A percentile compares a stretch with the other conserved stretches of the same genome.
Evolutionary conservation across 345 rosid genomes (phyloP).

Genomic region (Brassica rapa): DNA sequence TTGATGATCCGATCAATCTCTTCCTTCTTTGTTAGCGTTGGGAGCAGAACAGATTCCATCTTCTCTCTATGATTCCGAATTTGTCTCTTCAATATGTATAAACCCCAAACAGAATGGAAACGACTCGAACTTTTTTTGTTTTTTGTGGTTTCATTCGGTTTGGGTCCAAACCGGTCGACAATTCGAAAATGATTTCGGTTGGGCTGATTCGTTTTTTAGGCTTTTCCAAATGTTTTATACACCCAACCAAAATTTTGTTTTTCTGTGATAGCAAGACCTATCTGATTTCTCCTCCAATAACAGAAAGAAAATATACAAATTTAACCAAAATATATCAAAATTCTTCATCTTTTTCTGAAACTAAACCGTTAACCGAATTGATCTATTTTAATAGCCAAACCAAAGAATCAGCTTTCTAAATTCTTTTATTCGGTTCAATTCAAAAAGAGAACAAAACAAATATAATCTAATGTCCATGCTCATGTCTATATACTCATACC

Average conservation of each 20-base stretch:
- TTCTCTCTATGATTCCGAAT: not conserved
- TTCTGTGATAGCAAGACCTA: not conserved
- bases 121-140: not conserved
- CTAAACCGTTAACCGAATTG: not conserved
- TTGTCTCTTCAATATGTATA: not conserved
- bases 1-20: slow-evolving; percentile 72
- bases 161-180: not conserved
- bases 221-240: not conserved
- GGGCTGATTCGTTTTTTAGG: not conserved
- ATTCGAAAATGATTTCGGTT: not conserved
- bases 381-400: not conserved
- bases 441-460: too few relatives aligned
- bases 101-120: not conserved
- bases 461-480: not conserved
- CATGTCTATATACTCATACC: not conserved
- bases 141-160: not conserved
- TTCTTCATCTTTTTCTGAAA: not conserved
- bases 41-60: slow-evolving; percentile 58
- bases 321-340: not conserved
- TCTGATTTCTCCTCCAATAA: too few relatives aligned
- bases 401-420: not conserved
- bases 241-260: not conserved
- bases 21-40: slow-evolving; percentile 62
- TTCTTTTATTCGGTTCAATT: not conserved
- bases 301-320: too few relatives aligned